Conservation (phyloP, 2,329 filamentous ascomycete genomes). For the Cercospora sp. region DNA sequence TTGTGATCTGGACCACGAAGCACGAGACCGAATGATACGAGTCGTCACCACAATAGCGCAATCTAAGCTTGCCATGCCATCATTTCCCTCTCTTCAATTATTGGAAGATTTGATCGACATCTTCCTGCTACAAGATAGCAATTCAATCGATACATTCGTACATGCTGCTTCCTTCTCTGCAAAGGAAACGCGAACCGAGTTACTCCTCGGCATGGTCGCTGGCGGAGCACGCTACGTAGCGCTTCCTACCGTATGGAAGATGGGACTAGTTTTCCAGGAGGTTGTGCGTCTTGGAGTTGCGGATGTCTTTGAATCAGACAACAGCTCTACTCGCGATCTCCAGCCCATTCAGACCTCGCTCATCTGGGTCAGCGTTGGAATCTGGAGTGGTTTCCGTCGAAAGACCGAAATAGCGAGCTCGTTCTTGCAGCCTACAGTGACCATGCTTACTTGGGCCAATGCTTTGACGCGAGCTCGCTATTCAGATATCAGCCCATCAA, state of each 20-base stretch:
- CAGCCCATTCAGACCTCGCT: conserved; percentile 51
- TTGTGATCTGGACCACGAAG: conserved; percentile 26
- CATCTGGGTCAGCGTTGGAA: conserved; percentile 52
- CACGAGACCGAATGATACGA: conserved; percentile 33
- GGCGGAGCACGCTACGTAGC: conserved; percentile 59
- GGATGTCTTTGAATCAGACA: conserved; percentile 49
- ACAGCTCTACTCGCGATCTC: conserved; percentile 51
- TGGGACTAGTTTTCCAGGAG: conserved; percentile 55
- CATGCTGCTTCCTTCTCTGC: conserved; percentile 60
- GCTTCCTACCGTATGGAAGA: conserved; percentile 57
- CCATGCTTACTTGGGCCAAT: conserved; percentile 44
- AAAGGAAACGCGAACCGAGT: conserved; percentile 56
- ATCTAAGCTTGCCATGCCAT: conserved; percentile 49
- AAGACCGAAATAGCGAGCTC: conserved; percentile 60
- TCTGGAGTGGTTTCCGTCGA: conserved; percentile 58
- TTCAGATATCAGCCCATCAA: conserved; percentile 45
- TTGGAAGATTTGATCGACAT: conserved; percentile 62
- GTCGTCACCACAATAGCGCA: conserved; percentile 28
- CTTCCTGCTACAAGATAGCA: conserved; percentile 56
- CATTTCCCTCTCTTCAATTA: conserved; percentile 60
- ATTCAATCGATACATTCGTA: conserved; percentile 58
- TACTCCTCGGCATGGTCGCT: conserved; percentile 57
- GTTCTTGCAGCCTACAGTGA: conserved; percentile 54
- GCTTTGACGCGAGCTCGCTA: conserved; percentile 30
- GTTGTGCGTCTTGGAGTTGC: conserved; percentile 42